These are phyloP conservation scores for Aspergillus homomorphus DNA, from an alignment of 495 filamentous ascomycete genomes.

Conservation along the genomic window DNA sequence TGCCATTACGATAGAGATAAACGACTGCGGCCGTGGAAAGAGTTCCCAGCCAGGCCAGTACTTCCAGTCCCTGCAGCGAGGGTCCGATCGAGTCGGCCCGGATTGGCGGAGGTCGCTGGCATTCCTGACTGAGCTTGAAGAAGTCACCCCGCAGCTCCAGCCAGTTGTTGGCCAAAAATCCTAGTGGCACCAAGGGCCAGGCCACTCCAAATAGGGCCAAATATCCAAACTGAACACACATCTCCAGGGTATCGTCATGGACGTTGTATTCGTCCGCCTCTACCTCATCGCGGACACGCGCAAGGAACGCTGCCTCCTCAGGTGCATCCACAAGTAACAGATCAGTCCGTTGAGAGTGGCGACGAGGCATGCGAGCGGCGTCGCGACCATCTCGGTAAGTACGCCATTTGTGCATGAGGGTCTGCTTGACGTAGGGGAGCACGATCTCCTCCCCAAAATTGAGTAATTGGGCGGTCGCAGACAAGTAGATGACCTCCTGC, in stretches of 20 bases:
- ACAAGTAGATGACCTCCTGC: conserved; percentile 93
- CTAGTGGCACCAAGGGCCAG: conserved; percentile 84
- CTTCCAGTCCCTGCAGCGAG: conserved; percentile 79
- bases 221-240: conserved; percentile 61
- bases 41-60: conserved; percentile 85
- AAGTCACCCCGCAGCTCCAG: conserved; percentile 88
- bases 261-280: conserved; percentile 83
- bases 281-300: conserved; percentile 74
- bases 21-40: conserved; percentile 80
- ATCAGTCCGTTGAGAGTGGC: conserved; percentile 29
- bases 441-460: conserved; percentile 82
- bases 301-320: conserved; percentile 73
- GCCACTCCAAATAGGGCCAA: conserved; percentile 85
- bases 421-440: conserved; percentile 78
- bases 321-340: conserved; percentile 49
- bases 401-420: conserved; percentile 37
- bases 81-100: conserved; percentile 91
- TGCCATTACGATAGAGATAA: conserved; percentile 71
- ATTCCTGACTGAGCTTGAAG: conserved; percentile 84
- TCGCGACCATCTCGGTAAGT: conserved; percentile 29
- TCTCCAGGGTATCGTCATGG: conserved; percentile 44
- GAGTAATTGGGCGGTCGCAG: conserved; percentile 87
- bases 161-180: conserved; percentile 94
- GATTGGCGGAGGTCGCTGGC: conserved; percentile 83
- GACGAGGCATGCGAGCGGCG: conserved; percentile 17